phyloP scores from a whole-genome alignment of 2,329 filamentous ascomycete genomes.

The Trichoderma simmonsii region DNA sequence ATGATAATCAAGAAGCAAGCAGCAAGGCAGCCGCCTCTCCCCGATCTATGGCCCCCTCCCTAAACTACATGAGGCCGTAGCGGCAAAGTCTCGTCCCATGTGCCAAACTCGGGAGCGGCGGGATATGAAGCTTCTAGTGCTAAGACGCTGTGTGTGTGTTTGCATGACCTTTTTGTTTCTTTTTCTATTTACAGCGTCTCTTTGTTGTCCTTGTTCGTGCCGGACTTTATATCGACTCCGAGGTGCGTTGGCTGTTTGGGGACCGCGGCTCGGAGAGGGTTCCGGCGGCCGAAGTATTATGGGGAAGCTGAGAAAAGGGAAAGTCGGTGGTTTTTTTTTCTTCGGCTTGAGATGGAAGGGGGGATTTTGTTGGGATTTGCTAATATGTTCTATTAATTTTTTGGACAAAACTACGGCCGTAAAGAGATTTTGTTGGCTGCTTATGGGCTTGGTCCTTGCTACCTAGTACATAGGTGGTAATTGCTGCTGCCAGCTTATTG shows the following conservation, averaged over 20 bases:
- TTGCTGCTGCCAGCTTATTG: background rate
- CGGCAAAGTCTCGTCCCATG: background rate
- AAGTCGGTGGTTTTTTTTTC: background rate
- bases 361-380: background rate
- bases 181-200: background rate
- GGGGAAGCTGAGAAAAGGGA: background rate
- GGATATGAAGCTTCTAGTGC: background rate
- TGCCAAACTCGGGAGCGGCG: constrained; percentile 5
- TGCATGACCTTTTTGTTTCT: background rate
- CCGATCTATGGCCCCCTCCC: background rate
- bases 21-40: background rate
- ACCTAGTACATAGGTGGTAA: background rate
- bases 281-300: background rate
- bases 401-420: background rate
- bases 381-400: background rate
- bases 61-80: background rate
- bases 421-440: background rate
- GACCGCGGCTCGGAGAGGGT: background rate
- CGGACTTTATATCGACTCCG: constrained; percentile 16
- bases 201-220: background rate
- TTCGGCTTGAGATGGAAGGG: background rate
- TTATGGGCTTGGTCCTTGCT: background rate
- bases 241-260: background rate
- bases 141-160: background rate
- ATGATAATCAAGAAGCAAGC: background rate